These are phyloP conservation scores for Didymella keratinophila DNA, from an alignment of 2,329 filamentous ascomycete genomes.

Conservation along the genomic window DNA sequence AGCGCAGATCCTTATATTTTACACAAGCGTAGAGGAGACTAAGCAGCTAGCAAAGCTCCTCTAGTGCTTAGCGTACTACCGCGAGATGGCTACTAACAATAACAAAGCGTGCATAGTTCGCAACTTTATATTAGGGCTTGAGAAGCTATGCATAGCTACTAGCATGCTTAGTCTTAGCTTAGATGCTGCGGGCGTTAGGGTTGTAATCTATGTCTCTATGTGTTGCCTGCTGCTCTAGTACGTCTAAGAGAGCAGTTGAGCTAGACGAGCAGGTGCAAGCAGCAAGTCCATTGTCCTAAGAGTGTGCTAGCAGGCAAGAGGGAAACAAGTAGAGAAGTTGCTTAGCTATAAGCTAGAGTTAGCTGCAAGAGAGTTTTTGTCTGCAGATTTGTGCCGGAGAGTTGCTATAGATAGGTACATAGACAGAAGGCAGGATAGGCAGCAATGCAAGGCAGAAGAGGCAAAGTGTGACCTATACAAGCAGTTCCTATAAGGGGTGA, in stretches of 20 bases:
- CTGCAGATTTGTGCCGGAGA: too few species aligned
- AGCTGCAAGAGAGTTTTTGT: not conserved
- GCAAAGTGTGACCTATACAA: slow-evolving; percentile 10
- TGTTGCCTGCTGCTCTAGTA: too few species aligned
- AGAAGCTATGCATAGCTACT: not conserved
- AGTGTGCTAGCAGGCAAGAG: not conserved
- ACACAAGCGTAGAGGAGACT: too few species aligned
- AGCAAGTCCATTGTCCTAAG: too few species aligned
- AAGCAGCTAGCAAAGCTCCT: too few species aligned
- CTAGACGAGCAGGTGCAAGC: too few species aligned
- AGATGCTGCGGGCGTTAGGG: too few species aligned
- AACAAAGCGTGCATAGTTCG: slow-evolving; percentile 1
- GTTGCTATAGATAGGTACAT: too few species aligned
- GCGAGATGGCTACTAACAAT: slow-evolving; percentile 2
- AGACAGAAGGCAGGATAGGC: slow-evolving; percentile 5
- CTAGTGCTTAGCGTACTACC: slow-evolving; percentile 5
- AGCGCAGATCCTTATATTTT: too few species aligned
- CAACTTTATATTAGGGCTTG: not conserved
- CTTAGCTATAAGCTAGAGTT: slow-evolving; percentile 4
- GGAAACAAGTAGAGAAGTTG: not conserved
- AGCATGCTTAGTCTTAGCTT: too few species aligned
- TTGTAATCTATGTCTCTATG: too few species aligned
- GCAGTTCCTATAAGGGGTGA: not conserved
- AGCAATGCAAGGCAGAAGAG: slow-evolving; percentile 5
- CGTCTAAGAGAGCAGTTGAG: not conserved